These are phyloP conservation scores for Saussurea involucrata DNA, from an alignment of 129 eudicot genomes.

Conservation along the genomic window DNA sequence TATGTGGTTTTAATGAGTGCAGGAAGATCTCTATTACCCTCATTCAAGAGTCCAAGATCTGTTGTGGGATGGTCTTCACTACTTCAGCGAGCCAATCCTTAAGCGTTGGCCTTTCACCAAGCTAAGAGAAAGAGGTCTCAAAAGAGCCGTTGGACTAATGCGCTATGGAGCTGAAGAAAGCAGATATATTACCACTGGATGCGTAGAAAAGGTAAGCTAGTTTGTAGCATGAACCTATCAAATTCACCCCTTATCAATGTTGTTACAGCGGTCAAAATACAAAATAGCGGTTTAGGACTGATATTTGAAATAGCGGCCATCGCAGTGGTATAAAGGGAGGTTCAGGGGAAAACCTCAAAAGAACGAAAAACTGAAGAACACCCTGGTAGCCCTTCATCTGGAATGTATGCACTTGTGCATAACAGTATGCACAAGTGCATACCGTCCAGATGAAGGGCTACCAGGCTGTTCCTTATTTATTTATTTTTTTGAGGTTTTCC, in stretches of 20 bases:
- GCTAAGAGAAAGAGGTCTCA: conserved; percentile 55
- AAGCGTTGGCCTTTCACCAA: conserved; percentile 64
- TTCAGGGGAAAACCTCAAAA: no score
- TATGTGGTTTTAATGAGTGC: not conserved
- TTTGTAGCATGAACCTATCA: not conserved
- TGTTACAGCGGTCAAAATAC: no score
- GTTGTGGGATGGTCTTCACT: conserved; percentile 63
- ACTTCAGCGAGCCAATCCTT: conserved; percentile 57
- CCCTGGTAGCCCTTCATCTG: no score
- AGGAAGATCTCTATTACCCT: conserved; percentile 72
- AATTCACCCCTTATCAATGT: not conserved
- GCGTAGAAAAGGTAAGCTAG: conserved; percentile 54
- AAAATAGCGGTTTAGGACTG: no score
- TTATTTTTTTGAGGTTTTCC: no score
- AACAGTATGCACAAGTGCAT: no score
- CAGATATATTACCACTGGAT: conserved; percentile 65
- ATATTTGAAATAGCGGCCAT: no score
- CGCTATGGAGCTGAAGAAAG: conserved; percentile 53
- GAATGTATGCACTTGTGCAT: no score
- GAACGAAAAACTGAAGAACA: no score
- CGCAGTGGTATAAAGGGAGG: no score
- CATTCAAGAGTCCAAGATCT: conserved; percentile 58
- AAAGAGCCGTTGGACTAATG: conserved; percentile 57
- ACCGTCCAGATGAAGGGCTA: no score
- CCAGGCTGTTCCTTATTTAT: no score